Evolutionary conservation across 305 asterid genomes (phyloP).

Genomic region (Fraxinus dipetala): DNA sequence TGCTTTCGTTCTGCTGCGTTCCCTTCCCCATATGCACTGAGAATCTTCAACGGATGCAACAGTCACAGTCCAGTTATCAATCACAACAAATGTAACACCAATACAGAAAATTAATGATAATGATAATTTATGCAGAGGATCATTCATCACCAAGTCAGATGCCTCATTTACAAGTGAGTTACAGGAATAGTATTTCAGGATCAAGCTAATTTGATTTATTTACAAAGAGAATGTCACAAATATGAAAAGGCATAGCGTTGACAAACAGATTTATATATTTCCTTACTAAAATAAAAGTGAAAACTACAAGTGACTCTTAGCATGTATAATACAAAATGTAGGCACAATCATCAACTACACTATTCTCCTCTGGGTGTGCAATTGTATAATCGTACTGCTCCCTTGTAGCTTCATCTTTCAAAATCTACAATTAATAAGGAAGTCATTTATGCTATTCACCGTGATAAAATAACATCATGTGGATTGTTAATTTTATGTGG

Average conservation of each 20-base stretch:
- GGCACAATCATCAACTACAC: slow-evolving; percentile 16
- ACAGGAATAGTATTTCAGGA: neutral
- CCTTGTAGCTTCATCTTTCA: slow-evolving; percentile 89
- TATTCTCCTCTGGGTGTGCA: slow-evolving; percentile 92
- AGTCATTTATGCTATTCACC: neutral
- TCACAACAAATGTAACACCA: slow-evolving; percentile 69
- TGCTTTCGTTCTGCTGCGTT: slow-evolving; percentile 88
- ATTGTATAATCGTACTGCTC: slow-evolving; percentile 92
- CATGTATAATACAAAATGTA: slow-evolving; percentile 16
- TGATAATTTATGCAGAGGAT: neutral
- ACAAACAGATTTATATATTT: neutral
- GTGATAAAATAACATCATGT: neutral
- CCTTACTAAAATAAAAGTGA: neutral
- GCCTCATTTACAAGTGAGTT: neutral
- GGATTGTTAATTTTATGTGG: neutral
- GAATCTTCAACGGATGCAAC: slow-evolving; percentile 96
- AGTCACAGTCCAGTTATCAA: slow-evolving; percentile 85
- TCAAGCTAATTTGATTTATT: neutral
- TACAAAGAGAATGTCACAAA: neutral
- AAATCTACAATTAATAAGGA: slow-evolving; percentile 46
- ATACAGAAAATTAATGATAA: neutral
- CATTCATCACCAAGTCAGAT: neutral
- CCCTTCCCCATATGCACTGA: slow-evolving; percentile 83
- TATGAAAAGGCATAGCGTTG: neutral
- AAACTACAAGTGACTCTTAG: slow-evolving; percentile 9